Percentiles rank a stretch among this genome's conserved stretches.
Evolutionary conservation across 139 green algal genomes (phyloP).

Genomic region (Ettlia oleoabundans): DNA sequence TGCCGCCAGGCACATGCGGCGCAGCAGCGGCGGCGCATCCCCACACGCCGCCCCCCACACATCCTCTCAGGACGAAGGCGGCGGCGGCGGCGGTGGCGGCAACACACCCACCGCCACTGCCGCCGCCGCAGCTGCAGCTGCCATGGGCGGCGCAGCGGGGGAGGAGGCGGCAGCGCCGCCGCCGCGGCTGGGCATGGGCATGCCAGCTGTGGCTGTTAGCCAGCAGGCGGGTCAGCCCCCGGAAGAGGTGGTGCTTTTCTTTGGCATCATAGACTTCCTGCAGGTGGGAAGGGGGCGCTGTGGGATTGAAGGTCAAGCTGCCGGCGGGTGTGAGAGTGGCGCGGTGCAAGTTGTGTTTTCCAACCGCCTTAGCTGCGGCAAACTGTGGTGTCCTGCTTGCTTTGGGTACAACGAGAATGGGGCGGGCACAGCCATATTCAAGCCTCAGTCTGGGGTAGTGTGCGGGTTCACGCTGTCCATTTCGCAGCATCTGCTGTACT

Average conservation of each 20-base stretch:
- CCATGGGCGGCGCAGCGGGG: not conserved
- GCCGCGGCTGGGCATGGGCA: not conserved
- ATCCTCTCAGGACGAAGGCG: conserved; percentile 2
- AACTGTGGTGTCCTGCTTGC: too few relatives aligned
- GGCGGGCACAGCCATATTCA: too few relatives aligned
- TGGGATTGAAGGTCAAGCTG: not conserved
- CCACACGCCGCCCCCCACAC: not conserved
- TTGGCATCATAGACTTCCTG: conserved; percentile 65
- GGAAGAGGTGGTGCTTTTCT: conserved; percentile 67
- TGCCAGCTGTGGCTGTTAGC: conserved; percentile 31
- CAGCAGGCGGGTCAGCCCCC: conserved; percentile 12
- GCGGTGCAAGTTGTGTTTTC: too few relatives aligned
- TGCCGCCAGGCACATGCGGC: conserved; percentile 42
- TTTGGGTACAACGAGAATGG: not conserved
- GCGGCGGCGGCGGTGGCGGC: too few relatives aligned
- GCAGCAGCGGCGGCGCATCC: not conserved
- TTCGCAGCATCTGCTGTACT: too few relatives aligned
- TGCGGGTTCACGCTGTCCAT: too few relatives aligned
- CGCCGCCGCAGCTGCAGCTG: not conserved
- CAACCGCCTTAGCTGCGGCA: too few relatives aligned
- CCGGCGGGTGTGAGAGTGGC: not conserved
- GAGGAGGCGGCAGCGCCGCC: not conserved
- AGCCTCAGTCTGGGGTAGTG: too few relatives aligned
- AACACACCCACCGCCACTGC: not conserved
- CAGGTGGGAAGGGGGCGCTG: not conserved